Conservation (phyloP, 345 rosid species). For the Lumnitzera racemosa region DNA sequence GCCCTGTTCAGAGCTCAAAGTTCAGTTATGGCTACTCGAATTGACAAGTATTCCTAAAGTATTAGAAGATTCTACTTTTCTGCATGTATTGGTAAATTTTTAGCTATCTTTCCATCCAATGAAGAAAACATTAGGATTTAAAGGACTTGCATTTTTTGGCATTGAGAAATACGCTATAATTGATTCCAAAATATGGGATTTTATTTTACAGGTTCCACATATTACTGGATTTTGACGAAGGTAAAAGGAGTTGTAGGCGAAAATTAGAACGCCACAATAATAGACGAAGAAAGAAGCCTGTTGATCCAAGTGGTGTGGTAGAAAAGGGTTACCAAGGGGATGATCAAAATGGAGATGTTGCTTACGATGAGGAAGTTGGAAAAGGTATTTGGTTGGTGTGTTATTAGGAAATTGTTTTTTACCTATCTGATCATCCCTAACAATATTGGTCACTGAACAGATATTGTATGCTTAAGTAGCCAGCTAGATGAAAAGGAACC, state of each 20-base stretch:
- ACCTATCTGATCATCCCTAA: background rate
- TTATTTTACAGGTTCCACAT: slow-evolving; percentile 61
- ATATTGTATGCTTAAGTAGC: slow-evolving; percentile 34
- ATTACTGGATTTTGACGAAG: slow-evolving; percentile 84
- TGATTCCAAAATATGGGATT: slow-evolving; percentile 1
- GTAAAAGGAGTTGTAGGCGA: slow-evolving; percentile 84
- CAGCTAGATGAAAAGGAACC: slow-evolving; percentile 54
- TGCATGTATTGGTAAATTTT: background rate
- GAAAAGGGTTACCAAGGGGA: slow-evolving; percentile 33
- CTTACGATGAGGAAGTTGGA: slow-evolving; percentile 49
- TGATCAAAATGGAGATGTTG: slow-evolving; percentile 30
- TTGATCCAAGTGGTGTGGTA: slow-evolving; percentile 26
- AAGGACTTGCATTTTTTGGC: too few relatives aligned
- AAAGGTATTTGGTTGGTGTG: slow-evolving; percentile 34
- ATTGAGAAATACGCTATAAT: background rate
- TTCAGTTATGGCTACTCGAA: background rate
- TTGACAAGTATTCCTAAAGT: background rate
- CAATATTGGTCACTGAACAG: slow-evolving; percentile 16
- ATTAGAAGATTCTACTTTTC: background rate
- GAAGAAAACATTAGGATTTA: too few relatives aligned
- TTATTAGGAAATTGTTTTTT: slow-evolving; percentile 1
- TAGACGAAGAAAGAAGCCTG: slow-evolving; percentile 65
- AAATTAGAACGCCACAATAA: slow-evolving; percentile 91
- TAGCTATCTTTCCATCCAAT: too few relatives aligned
- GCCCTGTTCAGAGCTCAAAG: too few relatives aligned